Base-by-base conservation (phyloP, 495 filamentous ascomycete species). In the Apiosordaria backusii region DNA sequence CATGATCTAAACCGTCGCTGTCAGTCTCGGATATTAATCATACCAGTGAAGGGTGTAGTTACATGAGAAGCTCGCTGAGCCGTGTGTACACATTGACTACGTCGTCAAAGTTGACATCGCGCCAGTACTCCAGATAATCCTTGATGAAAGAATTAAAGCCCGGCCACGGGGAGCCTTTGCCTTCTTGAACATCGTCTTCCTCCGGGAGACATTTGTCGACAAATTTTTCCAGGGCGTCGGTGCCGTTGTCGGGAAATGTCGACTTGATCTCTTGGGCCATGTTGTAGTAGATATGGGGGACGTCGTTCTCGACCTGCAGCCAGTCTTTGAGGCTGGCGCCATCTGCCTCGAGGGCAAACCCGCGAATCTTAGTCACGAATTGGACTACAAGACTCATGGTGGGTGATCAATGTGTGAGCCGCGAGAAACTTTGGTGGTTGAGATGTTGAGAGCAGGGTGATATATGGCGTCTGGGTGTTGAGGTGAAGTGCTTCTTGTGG, bases 141-240 rank as follows among this genome's bases (percentile, higher is more conserved):
- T 85, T 88, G 74, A 94, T 83, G 72, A 96, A 94, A 0, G 85
- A 84, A 35, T 87, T 80, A 71, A 96, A 94, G 0, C 88, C 84
- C 0, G 85, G 82, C 89, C 91, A 95, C 1, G 89, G 81, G 13
- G 85, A 85, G 21, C 87, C 86, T 68, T 76, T 76, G 16, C 79
- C 81, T 57, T 82, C 81, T 6, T 72, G 67, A 3, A 81, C 68
- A 21, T 79, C 69, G 60, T 87, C 84, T 25, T 82, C 81, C 57
- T 77, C 79, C 66, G 79, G 80, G n/a, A 88, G 72, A 65, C 76
- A 76, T 73, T 85, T 79, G 62, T 89, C 77, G 50, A 95, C 81
- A 25, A 88, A 74, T 59, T 82, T 83, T 67, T 89, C 85, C 29
- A 97, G 79, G 13, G 81, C 80, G 22, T 75, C 81, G 4, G 80